Percentiles rank a stretch among this genome's conserved stretches.
These are phyloP conservation scores for Mycena haematopus DNA, from an alignment of 768 basidiomycete genomes.

Conservation along the genomic window DNA sequence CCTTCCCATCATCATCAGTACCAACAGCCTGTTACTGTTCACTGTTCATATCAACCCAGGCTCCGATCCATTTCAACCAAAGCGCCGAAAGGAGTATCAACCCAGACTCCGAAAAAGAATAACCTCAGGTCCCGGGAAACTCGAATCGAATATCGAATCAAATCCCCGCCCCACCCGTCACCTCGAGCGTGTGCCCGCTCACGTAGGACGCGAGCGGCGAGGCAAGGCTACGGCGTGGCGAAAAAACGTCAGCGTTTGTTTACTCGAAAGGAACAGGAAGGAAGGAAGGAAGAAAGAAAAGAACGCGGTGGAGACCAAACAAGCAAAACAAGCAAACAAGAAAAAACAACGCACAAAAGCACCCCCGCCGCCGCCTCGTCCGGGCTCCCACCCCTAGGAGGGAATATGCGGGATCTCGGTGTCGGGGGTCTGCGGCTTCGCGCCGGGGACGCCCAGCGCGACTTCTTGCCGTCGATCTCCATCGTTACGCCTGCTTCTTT, in stretches of 20 bases:
- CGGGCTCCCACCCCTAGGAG: conserved; percentile 66
- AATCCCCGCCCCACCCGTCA: conserved; percentile 83
- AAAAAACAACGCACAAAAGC: conserved; percentile 70
- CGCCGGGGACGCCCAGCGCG: conserved; percentile 77
- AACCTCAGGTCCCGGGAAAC: too few relatives aligned
- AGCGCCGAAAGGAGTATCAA: too few relatives aligned
- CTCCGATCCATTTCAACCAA: too few relatives aligned
- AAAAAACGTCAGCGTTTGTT: not conserved
- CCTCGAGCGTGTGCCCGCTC: conserved; percentile 83
- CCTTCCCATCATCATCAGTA: too few relatives aligned
- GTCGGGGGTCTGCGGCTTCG: conserved; percentile 39
- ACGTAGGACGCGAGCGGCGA: conserved; percentile 84
- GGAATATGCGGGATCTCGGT: conserved; percentile 50
- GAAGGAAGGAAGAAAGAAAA: too few relatives aligned
- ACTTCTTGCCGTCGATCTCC: conserved; percentile 84
- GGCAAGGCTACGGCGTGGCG: conserved; percentile 68
- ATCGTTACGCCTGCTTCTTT: conserved; percentile 81
- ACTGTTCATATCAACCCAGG: too few relatives aligned
- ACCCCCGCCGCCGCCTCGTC: conserved; percentile 81
- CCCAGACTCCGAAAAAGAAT: too few relatives aligned
- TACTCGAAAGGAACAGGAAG: not conserved
- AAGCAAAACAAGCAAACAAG: too few relatives aligned
- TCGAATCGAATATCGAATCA: conserved; percentile 36
- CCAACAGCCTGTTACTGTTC: too few relatives aligned
- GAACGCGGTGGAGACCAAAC: too few relatives aligned